Evolutionary conservation across 2,329 filamentous ascomycete species (phyloP).

Genomic region (Claviceps maximensis): DNA sequence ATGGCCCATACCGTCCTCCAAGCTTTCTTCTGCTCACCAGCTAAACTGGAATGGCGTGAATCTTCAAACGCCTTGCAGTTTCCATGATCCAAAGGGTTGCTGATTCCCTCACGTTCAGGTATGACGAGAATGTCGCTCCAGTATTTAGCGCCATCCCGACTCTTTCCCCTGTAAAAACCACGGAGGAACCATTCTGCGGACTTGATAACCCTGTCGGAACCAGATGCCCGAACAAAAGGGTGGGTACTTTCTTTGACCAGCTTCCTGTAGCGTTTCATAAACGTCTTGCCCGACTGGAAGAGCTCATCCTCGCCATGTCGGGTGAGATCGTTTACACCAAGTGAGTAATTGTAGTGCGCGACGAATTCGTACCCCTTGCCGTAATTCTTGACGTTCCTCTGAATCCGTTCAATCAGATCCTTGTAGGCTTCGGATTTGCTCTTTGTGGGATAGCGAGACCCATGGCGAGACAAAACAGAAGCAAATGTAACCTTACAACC

Average conservation of each 20-base stretch:
- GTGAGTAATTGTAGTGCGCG: conserved; percentile 53
- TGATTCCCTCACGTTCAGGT: conserved; percentile 50
- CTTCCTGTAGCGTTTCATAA: conserved; percentile 57
- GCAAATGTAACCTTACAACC: conserved; percentile 69
- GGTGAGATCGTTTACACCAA: conserved; percentile 59
- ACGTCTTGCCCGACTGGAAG: conserved; percentile 61
- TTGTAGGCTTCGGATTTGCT: conserved; percentile 53
- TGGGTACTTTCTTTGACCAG: conserved; percentile 38
- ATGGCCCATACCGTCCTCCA: conserved; percentile 55
- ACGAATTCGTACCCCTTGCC: conserved; percentile 56
- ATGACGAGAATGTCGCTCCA: conserved; percentile 51
- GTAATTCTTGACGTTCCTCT: conserved; percentile 42
- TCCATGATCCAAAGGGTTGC: conserved; percentile 72
- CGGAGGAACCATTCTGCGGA: conserved; percentile 65
- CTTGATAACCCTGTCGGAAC: conserved; percentile 56
- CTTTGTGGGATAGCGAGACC: conserved; percentile 65
- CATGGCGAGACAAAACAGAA: conserved; percentile 72
- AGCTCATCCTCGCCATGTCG: conserved; percentile 53
- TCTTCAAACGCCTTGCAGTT: conserved; percentile 59
- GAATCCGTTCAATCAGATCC: conserved; percentile 51
- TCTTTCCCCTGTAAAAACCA: conserved; percentile 48
- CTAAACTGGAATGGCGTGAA: conserved; percentile 35
- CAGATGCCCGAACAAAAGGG: conserved; percentile 62
- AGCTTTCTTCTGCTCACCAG: conserved; percentile 33
- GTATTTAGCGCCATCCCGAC: conserved; percentile 26